Base-by-base conservation (phyloP, 352 stramenopile species). In the Phytophthora quininea region DNA sequence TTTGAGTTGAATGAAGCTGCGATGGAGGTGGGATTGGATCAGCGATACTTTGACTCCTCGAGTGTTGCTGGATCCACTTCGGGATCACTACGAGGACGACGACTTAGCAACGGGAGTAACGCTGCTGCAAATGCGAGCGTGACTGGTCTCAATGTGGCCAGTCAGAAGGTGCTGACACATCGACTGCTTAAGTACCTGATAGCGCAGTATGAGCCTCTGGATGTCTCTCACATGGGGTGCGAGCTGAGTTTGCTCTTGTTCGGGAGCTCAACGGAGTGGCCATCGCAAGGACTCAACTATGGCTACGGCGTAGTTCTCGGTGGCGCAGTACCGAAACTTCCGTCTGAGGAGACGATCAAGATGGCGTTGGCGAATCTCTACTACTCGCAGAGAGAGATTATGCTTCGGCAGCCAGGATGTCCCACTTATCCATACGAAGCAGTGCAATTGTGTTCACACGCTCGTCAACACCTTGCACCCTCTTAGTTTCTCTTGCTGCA, bases 351-450 rank as follows among this genome's bases (percentile, higher is more conserved):
- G 19, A 79, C 79, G 5, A 76, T 93, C 48, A 93, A 93, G 72
- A 60, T 86, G 32, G 85, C 85, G 52, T 60, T 93, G 9, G 80
- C 85, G 1, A 90, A 89, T 43, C 53, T 93, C 29, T 93, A 93
- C 62, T 93, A 91, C 64, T 93, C 85, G 10, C 85, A 93, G 51
- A 77, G 85, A 9, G 85, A 93, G 65, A 90, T 91, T n/a, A n/a
- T n/a, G n/a, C n/a, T n/a, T n/a, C n/a, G n/a, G n/a, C n/a, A n/a
- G n/a, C n/a, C n/a, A n/a, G n/a, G n/a, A n/a, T n/a, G n/a, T n/a
- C n/a, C n/a, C n/a, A n/a, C n/a, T n/a, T n/a, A n/a, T n/a, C n/a
- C n/a, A n/a, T n/a, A n/a, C n/a, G n/a, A n/a, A n/a, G n/a, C n/a
- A n/a, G n/a, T n/a, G n/a, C n/a, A n/a, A n/a, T n/a, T n/a, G n/a